Conservation (phyloP, 345 rosid genomes). For the Moricandia moricandioides region DNA sequence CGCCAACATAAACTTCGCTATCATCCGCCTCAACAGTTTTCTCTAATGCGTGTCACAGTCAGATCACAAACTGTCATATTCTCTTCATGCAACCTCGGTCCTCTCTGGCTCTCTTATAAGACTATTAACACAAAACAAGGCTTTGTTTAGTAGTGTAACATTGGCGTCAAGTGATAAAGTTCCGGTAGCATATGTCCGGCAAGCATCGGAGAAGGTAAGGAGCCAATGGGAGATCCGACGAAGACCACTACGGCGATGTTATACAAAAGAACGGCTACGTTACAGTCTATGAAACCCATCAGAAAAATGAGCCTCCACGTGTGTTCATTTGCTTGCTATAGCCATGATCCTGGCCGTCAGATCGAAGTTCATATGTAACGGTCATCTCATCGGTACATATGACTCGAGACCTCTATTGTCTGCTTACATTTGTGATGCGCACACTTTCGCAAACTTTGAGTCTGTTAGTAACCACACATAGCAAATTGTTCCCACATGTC, state of each 20-base stretch:
- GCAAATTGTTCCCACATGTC: conserved; percentile 3
- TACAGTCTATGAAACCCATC: conserved; percentile 70
- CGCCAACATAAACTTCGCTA: background rate
- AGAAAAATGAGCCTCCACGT: conserved; percentile 59
- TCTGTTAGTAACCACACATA: background rate
- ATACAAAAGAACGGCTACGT: conserved; percentile 58
- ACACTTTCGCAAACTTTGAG: background rate
- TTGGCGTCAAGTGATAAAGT: conserved; percentile 36
- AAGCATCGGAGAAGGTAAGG: conserved; percentile 19
- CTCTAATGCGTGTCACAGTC: background rate
- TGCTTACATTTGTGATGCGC: background rate
- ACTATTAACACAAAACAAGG: background rate
- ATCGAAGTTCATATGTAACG: conserved; percentile 66
- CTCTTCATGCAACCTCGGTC: background rate
- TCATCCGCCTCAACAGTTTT: background rate
- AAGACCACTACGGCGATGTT: conserved; percentile 45
- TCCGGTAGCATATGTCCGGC: conserved; percentile 36
- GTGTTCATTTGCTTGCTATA: conserved; percentile 71
- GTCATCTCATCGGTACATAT: conserved; percentile 59
- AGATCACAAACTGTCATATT: background rate
- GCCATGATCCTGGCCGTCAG: conserved; percentile 77
- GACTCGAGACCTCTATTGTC: background rate
- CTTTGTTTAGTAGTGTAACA: background rate
- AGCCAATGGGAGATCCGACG: conserved; percentile 49
- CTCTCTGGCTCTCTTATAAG: conserved; percentile 2